Evolutionary conservation across 2,329 filamentous ascomycete genomes (phyloP).

Genomic region (Colletotrichum sp.): DNA sequence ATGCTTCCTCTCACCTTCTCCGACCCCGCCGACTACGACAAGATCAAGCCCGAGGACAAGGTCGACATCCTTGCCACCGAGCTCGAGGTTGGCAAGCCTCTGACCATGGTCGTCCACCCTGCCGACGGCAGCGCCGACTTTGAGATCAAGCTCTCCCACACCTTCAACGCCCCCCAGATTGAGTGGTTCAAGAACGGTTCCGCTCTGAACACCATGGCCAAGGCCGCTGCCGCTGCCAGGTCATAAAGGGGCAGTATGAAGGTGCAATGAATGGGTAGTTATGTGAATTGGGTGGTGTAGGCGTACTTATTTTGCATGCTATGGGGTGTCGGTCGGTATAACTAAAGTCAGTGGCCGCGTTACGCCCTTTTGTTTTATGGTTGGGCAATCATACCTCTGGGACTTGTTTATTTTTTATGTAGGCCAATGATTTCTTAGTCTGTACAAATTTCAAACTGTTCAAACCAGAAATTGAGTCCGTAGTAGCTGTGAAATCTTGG

Average conservation of each 20-base stretch:
- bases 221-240: conserved; percentile 46
- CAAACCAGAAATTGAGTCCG: background rate
- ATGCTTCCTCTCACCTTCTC: conserved; percentile 98
- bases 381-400: conserved; percentile 19
- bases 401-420: conserved; percentile 27
- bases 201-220: conserved; percentile 98
- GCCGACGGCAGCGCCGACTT: conserved; percentile 75
- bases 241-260: conserved; percentile 30
- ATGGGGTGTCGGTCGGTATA: conserved; percentile 17
- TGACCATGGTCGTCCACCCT: conserved; percentile 91
- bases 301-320: conserved; percentile 30
- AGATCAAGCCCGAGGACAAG: conserved; percentile 91
- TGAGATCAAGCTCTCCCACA: conserved; percentile 87
- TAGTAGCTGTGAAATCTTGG: background rate
- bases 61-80: conserved; percentile 88
- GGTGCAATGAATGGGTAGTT: conserved; percentile 2
- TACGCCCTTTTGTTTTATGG: conserved; percentile 15
- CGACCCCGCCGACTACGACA: conserved; percentile 96
- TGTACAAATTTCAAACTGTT: conserved; percentile 38
- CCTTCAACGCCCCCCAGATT: conserved; percentile 97
- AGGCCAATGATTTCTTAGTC: conserved; percentile 26
- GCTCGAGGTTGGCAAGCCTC: conserved; percentile 88
- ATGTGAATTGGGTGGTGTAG: conserved; percentile 29
- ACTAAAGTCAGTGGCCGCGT: conserved; percentile 13
- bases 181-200: conserved; percentile 99